Conservation (phyloP, 1,284 basidiomycete species). For the Trichosporon asahii region DNA sequence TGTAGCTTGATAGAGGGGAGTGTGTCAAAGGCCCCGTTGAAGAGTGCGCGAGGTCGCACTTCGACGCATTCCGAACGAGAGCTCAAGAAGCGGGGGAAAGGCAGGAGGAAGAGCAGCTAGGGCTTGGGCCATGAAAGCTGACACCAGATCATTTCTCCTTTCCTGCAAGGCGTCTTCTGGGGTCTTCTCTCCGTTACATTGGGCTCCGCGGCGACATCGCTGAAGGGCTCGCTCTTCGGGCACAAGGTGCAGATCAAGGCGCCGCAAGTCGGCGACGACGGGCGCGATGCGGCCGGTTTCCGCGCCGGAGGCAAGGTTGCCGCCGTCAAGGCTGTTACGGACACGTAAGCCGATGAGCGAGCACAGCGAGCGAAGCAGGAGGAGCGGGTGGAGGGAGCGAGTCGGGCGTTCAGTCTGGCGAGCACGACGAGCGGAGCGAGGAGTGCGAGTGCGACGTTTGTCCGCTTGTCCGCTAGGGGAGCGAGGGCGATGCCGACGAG, state of each 20-base stretch:
- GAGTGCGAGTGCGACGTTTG: too few species aligned
- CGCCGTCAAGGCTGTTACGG: conserved; percentile 5
- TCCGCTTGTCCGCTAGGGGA: too few species aligned
- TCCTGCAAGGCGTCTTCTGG: conserved; percentile 50
- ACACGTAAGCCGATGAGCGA: background rate
- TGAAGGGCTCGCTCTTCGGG: background rate
- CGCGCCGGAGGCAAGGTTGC: background rate
- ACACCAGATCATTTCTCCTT: conserved; percentile 30
- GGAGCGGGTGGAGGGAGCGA: background rate
- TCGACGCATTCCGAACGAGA: too few species aligned
- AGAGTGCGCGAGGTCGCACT: too few species aligned
- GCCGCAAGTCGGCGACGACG: background rate
- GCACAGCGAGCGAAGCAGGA: background rate
- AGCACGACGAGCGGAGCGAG: background rate
- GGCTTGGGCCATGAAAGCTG: background rate
- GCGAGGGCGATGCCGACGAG: too few species aligned
- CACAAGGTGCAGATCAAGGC: background rate
- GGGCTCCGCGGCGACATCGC: background rate
- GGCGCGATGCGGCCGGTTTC: conserved; percentile 1
- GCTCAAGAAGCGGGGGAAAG: too few species aligned
- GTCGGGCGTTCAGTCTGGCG: too few species aligned
- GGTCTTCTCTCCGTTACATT: conserved; percentile 39
- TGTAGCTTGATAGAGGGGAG: too few species aligned
- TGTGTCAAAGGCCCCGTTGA: too few species aligned
- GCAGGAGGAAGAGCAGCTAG: too few species aligned